phyloP scores from a whole-genome alignment of 805 yeast genomes.

The Yarrowia keelungensis region DNA sequence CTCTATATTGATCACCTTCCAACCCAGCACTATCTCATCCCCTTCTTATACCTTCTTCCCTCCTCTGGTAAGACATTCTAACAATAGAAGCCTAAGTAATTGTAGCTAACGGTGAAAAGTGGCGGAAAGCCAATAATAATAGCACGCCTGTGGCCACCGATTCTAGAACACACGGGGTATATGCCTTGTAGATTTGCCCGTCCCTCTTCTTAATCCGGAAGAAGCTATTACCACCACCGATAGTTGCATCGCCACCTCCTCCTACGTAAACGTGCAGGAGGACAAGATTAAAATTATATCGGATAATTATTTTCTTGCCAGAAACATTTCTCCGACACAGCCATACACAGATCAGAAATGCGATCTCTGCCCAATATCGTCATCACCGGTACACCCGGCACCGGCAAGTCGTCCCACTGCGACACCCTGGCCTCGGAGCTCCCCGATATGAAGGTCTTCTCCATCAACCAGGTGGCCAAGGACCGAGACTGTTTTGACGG shows the following conservation, averaged over 20 bases:
- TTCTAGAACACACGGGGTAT: too few relatives aligned
- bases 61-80: background rate
- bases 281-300: constrained; percentile 27
- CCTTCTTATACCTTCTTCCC: background rate
- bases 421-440: constrained; percentile 61
- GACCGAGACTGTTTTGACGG: constrained; percentile 79
- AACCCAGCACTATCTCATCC: too few relatives aligned
- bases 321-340: constrained; percentile 19
- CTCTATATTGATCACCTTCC: too few relatives aligned
- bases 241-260: constrained; percentile 10
- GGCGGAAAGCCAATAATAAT: background rate
- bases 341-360: constrained; percentile 27
- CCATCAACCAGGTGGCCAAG: constrained; percentile 83
- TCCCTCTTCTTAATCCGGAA: background rate
- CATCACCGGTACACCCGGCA: constrained; percentile 94
- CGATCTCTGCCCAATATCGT: constrained; percentile 62
- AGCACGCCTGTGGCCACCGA: too few relatives aligned
- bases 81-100: background rate
- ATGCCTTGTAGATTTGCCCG: background rate
- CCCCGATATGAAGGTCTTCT: constrained; percentile 60
- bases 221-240: background rate
- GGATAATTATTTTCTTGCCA: constrained; percentile 22
- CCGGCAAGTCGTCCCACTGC: constrained; percentile 84
- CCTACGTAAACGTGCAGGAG: constrained; percentile 1
- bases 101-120: background rate